These are phyloP conservation scores for Trametes elegans DNA, from an alignment of 768 basidiomycete species.

Conservation along the genomic window DNA sequence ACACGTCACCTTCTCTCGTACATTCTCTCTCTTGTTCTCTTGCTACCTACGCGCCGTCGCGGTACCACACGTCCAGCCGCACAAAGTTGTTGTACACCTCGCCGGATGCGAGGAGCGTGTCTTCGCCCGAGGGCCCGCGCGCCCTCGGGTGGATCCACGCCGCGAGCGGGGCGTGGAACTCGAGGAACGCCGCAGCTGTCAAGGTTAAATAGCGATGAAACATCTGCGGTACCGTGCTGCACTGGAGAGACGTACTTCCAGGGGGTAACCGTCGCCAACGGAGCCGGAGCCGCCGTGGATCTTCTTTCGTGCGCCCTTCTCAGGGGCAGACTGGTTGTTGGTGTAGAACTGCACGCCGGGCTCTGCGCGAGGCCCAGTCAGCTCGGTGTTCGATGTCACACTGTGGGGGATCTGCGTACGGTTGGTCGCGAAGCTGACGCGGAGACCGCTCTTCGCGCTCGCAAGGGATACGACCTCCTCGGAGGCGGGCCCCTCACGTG, in stretches of 20 bases:
- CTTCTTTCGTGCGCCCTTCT: slow-evolving; percentile 59
- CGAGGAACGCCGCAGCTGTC: slow-evolving; percentile 31
- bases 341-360: slow-evolving; percentile 76
- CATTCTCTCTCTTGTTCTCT: no score
- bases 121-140: slow-evolving; percentile 48
- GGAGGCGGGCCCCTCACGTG: slow-evolving; percentile 41
- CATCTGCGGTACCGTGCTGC: no score
- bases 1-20: no score
- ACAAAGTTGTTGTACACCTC: slow-evolving; percentile 77
- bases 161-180: slow-evolving; percentile 51
- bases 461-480: slow-evolving; percentile 47
- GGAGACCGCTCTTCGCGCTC: slow-evolving; percentile 58
- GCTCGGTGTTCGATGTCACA: not conserved
- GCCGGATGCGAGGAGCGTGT: slow-evolving; percentile 65
- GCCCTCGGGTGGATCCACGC: slow-evolving; percentile 56
- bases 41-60: not conserved
- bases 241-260: slow-evolving; percentile 50
- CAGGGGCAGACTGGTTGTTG: slow-evolving; percentile 48
- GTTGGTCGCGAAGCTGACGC: slow-evolving; percentile 63
- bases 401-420: slow-evolving; percentile 41
- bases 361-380: slow-evolving; percentile 40
- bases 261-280: slow-evolving; percentile 53
- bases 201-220: no score
- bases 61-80: slow-evolving; percentile 47
- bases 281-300: slow-evolving; percentile 74